Evolutionary conservation across 352 stramenopile species (phyloP).

Genomic region (Pythium dissotocum): DNA sequence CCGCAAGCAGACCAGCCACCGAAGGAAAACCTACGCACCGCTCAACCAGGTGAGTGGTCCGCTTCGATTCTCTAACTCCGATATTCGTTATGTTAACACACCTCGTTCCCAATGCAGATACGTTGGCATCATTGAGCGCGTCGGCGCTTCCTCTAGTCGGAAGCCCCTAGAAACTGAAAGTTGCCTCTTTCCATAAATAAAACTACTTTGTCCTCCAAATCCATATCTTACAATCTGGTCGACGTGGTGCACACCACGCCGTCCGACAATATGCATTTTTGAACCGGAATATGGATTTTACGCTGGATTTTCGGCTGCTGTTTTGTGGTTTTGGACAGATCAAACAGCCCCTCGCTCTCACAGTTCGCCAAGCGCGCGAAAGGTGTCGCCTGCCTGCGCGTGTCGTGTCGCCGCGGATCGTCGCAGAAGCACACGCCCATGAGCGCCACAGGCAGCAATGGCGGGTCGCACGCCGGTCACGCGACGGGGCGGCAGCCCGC

Average conservation of each 20-base stretch:
- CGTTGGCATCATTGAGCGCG: not conserved
- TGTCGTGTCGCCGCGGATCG: constrained; percentile 2
- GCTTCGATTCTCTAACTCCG: too few species aligned
- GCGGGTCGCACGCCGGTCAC: constrained; percentile 23
- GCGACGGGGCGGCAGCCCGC: constrained; percentile 16
- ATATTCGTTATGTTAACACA: too few species aligned
- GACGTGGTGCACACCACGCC: not conserved
- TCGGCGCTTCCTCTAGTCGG: not conserved
- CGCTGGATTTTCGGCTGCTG: constrained; percentile 2
- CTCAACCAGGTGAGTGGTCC: not conserved
- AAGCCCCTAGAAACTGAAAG: too few species aligned
- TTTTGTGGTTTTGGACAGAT: constrained; percentile 29
- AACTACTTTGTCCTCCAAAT: not conserved
- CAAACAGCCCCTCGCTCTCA: constrained; percentile 4
- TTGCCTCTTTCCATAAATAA: not conserved
- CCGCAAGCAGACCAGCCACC: constrained; percentile 8
- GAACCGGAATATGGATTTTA: not conserved
- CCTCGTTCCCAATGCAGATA: not conserved
- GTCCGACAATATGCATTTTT: not conserved
- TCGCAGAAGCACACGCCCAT: constrained; percentile 9
- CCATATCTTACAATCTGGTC: not conserved
- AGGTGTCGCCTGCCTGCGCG: constrained; percentile 2
- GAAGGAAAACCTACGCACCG: not conserved
- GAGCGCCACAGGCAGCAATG: constrained; percentile 28
- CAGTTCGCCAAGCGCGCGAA: constrained; percentile 28